A percentile compares a stretch with the other conserved stretches of the same genome.
Evolutionary conservation across 202 grass and related monocot genomes (phyloP).

Genomic region (Setaria viridis): DNA sequence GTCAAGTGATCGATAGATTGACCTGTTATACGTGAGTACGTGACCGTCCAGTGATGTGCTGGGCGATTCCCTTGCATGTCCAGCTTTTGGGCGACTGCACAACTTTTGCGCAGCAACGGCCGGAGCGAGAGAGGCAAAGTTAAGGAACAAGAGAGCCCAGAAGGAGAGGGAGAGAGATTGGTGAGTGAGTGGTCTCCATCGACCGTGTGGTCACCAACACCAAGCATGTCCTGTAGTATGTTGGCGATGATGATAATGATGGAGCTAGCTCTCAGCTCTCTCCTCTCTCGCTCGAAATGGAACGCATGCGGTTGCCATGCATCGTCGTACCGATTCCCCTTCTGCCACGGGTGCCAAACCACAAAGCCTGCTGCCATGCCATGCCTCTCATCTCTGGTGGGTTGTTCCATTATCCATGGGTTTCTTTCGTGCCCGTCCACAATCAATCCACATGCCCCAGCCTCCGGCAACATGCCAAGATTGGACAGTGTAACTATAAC

Average conservation of each 20-base stretch:
- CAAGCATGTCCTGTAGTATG: neutral
- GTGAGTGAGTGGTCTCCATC: constrained; percentile 7
- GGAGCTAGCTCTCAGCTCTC: neutral
- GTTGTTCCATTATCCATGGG: too few species aligned
- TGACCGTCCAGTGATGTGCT: neutral
- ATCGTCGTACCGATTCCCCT: constrained; percentile 15
- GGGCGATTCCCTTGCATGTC: constrained; percentile 33
- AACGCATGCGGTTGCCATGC: constrained; percentile 38
- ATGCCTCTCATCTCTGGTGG: too few species aligned
- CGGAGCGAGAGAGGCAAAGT: constrained; percentile 8
- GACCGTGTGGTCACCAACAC: constrained; percentile 7
- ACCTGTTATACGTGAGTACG: too few species aligned
- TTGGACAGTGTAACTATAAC: neutral
- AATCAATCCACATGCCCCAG: too few species aligned
- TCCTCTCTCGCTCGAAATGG: constrained; percentile 23
- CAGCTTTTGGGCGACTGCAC: constrained; percentile 44
- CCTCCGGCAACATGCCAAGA: neutral
- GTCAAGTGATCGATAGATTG: neutral
- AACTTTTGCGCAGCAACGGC: constrained; percentile 23
- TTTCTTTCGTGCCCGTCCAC: too few species aligned
- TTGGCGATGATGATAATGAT: neutral
- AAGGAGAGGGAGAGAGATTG: neutral
- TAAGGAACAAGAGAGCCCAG: neutral
- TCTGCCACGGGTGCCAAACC: constrained; percentile 17
- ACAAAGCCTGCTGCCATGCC: too few species aligned